Base-by-base conservation (phyloP, 2,329 filamentous ascomycete genomes). In the Ophiostoma sp. region DNA sequence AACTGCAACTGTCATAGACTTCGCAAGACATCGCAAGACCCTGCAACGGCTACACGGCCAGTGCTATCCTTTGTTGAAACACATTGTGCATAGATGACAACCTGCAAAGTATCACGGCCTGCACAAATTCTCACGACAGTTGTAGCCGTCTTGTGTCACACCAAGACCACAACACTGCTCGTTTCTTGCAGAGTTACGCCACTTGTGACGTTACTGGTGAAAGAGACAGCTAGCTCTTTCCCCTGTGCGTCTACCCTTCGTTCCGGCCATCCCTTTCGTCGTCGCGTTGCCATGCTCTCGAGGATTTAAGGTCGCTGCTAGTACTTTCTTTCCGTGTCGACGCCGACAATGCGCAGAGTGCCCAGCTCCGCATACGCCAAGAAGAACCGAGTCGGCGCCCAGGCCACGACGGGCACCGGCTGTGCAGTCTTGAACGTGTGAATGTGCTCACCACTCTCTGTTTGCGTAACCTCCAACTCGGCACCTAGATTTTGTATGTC, bases 371-470 rank as follows among this genome's bases (percentile, higher is more conserved):
- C 89, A 79, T 93, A 94, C 1, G 92, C 93, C 74, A 95, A 82
- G 76, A 88, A 90, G 80, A 95, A 95, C 73, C 90, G 86, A 57
- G 87, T 90, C 2, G 93, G 93, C 76, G 93, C 92, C 92, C 92
- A 95, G 2, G 91, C 88, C 8, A 94, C 91, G 12, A 92, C 86
- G 1, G 89, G 88, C 72, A 88, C 89, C 15, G 90, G 83, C 28
- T 88, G 87, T 0, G 85, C 84, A 11, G 92, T 91, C 80, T 93
- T 93, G 76, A 94, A 87, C 1, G 87, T 92, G 79, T 93, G 87
- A 17, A 94, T 87, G 76, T 89, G 87, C 61, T 94, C 92, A 28
- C 92, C 92, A 3, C 89, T 91, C 80, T 95, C 92, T 0, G 89
- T 88, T 79, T 94, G 92, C 25, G 88, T 89, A 57, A 94, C 88